Evolutionary conservation across 495 filamentous ascomycete species (phyloP).

Genomic region (Daldinia bambusicola): DNA sequence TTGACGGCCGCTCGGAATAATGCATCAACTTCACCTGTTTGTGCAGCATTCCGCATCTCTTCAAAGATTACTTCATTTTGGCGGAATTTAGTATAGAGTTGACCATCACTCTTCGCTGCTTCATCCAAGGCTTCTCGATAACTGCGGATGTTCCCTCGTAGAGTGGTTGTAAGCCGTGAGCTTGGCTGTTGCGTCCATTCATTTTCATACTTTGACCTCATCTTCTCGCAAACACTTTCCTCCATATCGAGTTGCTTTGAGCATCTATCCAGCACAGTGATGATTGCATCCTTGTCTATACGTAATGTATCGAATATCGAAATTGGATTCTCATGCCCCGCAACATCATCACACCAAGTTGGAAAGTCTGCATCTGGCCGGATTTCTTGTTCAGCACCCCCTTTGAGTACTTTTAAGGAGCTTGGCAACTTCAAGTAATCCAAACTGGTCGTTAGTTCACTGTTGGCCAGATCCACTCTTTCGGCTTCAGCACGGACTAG

Average conservation of each 20-base stretch:
- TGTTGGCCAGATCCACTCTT: slow-evolving; percentile 86
- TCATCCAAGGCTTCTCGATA: slow-evolving; percentile 91
- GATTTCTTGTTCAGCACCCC: slow-evolving; percentile 89
- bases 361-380: slow-evolving; percentile 90
- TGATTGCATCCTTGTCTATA: slow-evolving; percentile 77
- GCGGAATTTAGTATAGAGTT: slow-evolving; percentile 83
- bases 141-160: slow-evolving; percentile 84
- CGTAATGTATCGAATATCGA: slow-evolving; percentile 81
- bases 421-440: slow-evolving; percentile 92
- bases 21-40: slow-evolving; percentile 87
- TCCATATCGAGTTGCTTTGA: slow-evolving; percentile 93
- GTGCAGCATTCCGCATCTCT: slow-evolving; percentile 91
- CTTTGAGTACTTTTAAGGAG: slow-evolving; percentile 90
- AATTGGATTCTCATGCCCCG: slow-evolving; percentile 76
- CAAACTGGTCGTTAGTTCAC: slow-evolving; percentile 94
- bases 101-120: slow-evolving; percentile 86
- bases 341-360: slow-evolving; percentile 91
- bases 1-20: slow-evolving; percentile 84
- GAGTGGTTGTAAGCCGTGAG: slow-evolving; percentile 83
- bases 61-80: slow-evolving; percentile 89
- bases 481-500: slow-evolving; percentile 93
- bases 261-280: slow-evolving; percentile 76
- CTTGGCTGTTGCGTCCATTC: slow-evolving; percentile 99
- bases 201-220: slow-evolving; percentile 94
- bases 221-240: slow-evolving; percentile 98